Percentiles rank a stretch among this genome's conserved stretches.
Evolutionary conservation across 2,329 filamentous ascomycete genomes (phyloP).

Genomic region (Phaeophleospora eucalypticola): DNA sequence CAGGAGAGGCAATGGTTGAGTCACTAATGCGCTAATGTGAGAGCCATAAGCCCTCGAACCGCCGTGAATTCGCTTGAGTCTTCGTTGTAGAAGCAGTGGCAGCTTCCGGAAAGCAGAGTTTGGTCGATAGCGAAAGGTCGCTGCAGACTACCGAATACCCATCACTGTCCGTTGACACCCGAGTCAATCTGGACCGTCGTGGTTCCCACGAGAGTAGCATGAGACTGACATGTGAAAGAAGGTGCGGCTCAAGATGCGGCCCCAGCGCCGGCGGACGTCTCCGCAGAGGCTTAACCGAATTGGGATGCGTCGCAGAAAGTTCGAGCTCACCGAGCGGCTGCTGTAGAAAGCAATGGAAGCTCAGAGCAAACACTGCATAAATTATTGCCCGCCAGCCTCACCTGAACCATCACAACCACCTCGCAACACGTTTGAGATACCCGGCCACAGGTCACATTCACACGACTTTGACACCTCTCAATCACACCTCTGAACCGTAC

Average conservation of each 20-base stretch:
- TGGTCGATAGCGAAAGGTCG: no score
- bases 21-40: no score
- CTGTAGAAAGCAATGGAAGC: not conserved
- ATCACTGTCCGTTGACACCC: no score
- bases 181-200: no score
- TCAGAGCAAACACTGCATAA: not conserved
- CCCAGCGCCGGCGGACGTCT: not conserved
- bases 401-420: not conserved
- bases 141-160: no score
- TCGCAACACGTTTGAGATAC: slow-evolving; percentile 8
- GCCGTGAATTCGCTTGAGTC: no score
- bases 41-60: no score
- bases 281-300: not conserved
- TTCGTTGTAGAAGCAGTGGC: no score
- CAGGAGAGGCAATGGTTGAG: no score
- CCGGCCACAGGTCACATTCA: slow-evolving; percentile 12
- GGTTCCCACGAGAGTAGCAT: no score
- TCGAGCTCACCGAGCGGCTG: no score
- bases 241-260: not conserved
- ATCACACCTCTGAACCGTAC: slow-evolving; percentile 5
- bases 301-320: not conserved
- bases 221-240: not conserved
- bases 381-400: not conserved
- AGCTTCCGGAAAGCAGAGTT: no score
- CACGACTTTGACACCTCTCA: not conserved